These are phyloP conservation scores for Hypomyces perniciosus DNA, from an alignment of 2,329 filamentous ascomycete species.

Conservation along the genomic window DNA sequence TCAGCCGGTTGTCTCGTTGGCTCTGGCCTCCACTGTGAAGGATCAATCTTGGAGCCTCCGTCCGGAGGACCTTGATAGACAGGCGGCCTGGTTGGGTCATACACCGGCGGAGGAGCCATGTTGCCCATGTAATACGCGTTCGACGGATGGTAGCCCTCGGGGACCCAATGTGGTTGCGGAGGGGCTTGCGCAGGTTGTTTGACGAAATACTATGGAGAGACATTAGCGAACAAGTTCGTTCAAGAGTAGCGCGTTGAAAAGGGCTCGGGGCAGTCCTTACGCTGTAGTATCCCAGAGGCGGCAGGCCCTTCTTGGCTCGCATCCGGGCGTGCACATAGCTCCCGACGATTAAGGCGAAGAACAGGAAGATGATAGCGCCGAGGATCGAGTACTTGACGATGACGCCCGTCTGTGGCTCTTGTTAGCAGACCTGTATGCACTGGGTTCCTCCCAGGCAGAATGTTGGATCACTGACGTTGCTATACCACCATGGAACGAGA, in stretches of 20 bases:
- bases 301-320: constrained; percentile 58
- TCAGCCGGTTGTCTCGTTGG: constrained; percentile 20
- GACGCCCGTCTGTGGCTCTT: constrained; percentile 45
- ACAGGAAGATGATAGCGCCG: constrained; percentile 50
- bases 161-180: constrained; percentile 5
- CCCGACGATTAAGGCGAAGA: constrained; percentile 57
- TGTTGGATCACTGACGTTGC: constrained; percentile 17
- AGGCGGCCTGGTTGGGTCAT: constrained; percentile 53
- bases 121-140: constrained; percentile 42
- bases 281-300: constrained; percentile 64
- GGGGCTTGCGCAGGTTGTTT: constrained; percentile 28
- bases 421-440: constrained; percentile 2
- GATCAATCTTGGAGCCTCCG: constrained; percentile 48
- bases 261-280: constrained; percentile 34
- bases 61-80: constrained; percentile 45
- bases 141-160: constrained; percentile 19
- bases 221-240: neutral
- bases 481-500: constrained; percentile 25
- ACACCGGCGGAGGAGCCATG: constrained; percentile 51
- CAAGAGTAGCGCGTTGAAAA: neutral
- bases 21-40: constrained; percentile 36
- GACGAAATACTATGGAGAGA: constrained; percentile 43
- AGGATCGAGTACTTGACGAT: constrained; percentile 70
- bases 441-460: neutral
- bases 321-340: constrained; percentile 65